Evolutionary conservation across 495 filamentous ascomycete genomes (phyloP).

Genomic region (Penicillium parvum): DNA sequence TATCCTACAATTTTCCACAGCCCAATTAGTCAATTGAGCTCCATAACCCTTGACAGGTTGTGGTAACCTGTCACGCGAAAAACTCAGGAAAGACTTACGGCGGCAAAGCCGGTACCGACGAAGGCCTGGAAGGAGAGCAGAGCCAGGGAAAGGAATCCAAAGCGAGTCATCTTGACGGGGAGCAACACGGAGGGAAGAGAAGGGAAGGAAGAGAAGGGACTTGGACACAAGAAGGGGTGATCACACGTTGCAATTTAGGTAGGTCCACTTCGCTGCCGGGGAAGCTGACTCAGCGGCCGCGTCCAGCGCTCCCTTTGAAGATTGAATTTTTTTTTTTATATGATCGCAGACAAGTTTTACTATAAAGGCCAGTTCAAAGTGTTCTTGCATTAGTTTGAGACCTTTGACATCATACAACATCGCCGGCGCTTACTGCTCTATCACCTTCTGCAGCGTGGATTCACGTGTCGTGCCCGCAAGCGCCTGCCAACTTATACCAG

Average conservation of each 20-base stretch:
- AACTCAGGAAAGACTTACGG: constrained; percentile 47
- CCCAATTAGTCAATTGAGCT: constrained; percentile 26
- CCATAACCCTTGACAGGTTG: constrained; percentile 1
- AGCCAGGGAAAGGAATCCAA: constrained; percentile 65
- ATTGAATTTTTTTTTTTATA: constrained; percentile 16
- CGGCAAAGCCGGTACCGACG: constrained; percentile 55
- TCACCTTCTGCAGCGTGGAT: neutral
- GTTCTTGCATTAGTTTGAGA: neutral
- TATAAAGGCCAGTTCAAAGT: constrained; percentile 1
- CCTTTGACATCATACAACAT: neutral
- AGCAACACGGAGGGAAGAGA: constrained; percentile 18
- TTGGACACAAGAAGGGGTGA: constrained; percentile 17
- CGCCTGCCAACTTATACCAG: constrained; percentile 9
- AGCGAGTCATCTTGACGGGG: constrained; percentile 61
- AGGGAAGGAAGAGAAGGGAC: constrained; percentile 6
- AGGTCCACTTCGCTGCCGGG: constrained; percentile 20
- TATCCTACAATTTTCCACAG: constrained; percentile 27
- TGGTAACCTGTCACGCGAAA: constrained; percentile 4
- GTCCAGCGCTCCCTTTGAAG: constrained; percentile 10
- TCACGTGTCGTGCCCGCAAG: constrained; percentile 12
- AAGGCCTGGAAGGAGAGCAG: constrained; percentile 66
- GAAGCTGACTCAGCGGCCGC: constrained; percentile 18
- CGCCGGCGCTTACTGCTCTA: no score
- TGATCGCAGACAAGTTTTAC: constrained; percentile 2
- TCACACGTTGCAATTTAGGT: constrained; percentile 27